phyloP scores from a whole-genome alignment of 176 grass and related monocot species.

The Tillandsia leiboldiana region DNA sequence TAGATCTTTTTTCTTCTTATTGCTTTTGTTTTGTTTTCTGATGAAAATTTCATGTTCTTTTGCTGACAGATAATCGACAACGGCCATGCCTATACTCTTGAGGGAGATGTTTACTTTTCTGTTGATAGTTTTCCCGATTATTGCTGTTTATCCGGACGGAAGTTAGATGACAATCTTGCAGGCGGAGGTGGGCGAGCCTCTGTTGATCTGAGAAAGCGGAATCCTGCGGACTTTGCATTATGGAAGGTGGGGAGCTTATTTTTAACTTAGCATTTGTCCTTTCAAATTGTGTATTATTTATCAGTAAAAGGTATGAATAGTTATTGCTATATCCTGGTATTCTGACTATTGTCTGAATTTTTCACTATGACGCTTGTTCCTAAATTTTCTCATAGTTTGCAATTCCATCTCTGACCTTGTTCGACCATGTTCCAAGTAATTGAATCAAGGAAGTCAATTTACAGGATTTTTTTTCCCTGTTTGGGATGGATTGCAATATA shows the following conservation, averaged over 20 bases:
- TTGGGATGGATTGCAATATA: too few relatives aligned
- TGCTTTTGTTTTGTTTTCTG: background rate
- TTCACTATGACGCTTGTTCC: too few relatives aligned
- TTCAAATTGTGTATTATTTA: background rate
- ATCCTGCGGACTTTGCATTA: slow-evolving; percentile 43
- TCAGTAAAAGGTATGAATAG: too few relatives aligned
- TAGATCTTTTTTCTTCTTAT: background rate
- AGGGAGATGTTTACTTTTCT: slow-evolving; percentile 47
- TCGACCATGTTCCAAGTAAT: too few relatives aligned
- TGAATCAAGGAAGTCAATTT: too few relatives aligned
- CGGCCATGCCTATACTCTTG: slow-evolving; percentile 36
- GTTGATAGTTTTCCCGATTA: slow-evolving; percentile 43
- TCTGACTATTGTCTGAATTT: too few relatives aligned
- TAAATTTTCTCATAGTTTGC: too few relatives aligned
- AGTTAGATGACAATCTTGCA: slow-evolving; percentile 43
- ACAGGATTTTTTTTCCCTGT: too few relatives aligned
- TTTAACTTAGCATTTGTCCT: background rate
- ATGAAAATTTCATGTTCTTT: background rate
- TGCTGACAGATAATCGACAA: slow-evolving; percentile 34
- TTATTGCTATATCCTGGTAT: too few relatives aligned
- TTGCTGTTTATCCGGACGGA: slow-evolving; percentile 31
- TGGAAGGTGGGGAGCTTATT: slow-evolving; percentile 28
- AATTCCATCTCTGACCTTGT: too few relatives aligned
- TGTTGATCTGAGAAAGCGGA: slow-evolving; percentile 42
- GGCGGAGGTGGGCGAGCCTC: slow-evolving; percentile 39